Percentiles rank a stretch among this genome's conserved stretches.
phyloP scores from a whole-genome alignment of 148 eudicot genomes.

The Mesembryanthemum crystallinum region DNA sequence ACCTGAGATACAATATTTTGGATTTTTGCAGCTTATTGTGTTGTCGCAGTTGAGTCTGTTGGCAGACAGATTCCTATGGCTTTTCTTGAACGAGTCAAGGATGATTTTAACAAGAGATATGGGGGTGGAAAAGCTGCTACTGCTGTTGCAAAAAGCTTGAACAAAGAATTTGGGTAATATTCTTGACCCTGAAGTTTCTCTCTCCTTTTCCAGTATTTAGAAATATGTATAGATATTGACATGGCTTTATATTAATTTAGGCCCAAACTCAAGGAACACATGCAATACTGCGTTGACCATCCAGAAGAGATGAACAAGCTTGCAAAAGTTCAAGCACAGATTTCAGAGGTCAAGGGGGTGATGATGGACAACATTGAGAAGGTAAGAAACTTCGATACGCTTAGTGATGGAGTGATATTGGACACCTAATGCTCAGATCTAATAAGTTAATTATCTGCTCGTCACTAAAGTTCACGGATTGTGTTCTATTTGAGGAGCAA shows the following conservation, averaged over 20 bases:
- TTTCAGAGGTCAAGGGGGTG: slow-evolving; percentile 55
- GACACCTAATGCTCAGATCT: background rate
- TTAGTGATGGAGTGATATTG: background rate
- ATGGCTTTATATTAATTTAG: slow-evolving; percentile 17
- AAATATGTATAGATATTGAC: slow-evolving; percentile 13
- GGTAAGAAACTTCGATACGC: slow-evolving; percentile 21
- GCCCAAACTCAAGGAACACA: slow-evolving; percentile 52
- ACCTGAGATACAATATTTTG: slow-evolving; percentile 4
- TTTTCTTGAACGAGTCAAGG: slow-evolving; percentile 47
- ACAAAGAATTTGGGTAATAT: slow-evolving; percentile 48
- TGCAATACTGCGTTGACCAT: slow-evolving; percentile 56
- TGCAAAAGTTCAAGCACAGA: slow-evolving; percentile 49
- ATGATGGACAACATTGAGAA: slow-evolving; percentile 59
- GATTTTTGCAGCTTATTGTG: slow-evolving; percentile 43
- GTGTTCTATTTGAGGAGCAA: background rate
- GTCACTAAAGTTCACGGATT: background rate
- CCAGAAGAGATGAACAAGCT: slow-evolving; percentile 60
- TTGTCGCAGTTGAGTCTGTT: slow-evolving; percentile 51
- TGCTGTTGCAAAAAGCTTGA: slow-evolving; percentile 47
- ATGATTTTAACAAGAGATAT: slow-evolving; percentile 51
- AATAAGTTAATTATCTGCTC: background rate
- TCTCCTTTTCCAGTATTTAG: background rate
- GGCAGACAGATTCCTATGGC: slow-evolving; percentile 58
- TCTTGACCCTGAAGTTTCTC: background rate
- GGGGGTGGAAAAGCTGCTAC: slow-evolving; percentile 53